Conservation (phyloP, 805 yeast species). For the Wickerhamomyces tratensis region DNA sequence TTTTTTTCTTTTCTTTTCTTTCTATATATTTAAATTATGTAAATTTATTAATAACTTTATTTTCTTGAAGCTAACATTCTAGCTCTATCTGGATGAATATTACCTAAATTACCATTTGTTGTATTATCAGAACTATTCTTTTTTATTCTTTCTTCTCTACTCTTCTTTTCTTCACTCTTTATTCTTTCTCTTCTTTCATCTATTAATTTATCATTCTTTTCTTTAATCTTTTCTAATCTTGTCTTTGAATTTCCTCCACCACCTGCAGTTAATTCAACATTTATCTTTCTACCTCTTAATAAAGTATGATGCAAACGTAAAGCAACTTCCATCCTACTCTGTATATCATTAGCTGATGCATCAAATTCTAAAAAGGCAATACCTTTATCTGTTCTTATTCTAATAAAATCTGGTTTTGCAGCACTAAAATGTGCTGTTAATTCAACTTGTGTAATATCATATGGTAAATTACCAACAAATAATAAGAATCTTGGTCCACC, state of each 20-base stretch:
- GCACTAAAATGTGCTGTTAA: conserved; percentile 64
- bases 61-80: conserved; percentile 28
- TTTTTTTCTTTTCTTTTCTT: too few species aligned
- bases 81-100: conserved; percentile 60
- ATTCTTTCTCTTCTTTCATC: conserved; percentile 60
- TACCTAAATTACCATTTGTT: conserved; percentile 6
- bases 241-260: conserved; percentile 88
- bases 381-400: conserved; percentile 79
- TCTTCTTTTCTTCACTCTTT: conserved; percentile 33
- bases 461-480: conserved; percentile 88
- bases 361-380: conserved; percentile 87
- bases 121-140: background rate
- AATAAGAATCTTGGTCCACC: conserved; percentile 61
- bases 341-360: conserved; percentile 45
- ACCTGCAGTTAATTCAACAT: conserved; percentile 95
- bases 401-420: conserved; percentile 61
- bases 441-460: conserved; percentile 51
- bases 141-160: conserved; percentile 22
- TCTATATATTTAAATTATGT: background rate
- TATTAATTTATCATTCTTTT: conserved; percentile 67
- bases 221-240: conserved; percentile 59
- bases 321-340: conserved; percentile 76
- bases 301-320: conserved; percentile 72
- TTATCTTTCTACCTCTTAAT: conserved; percentile 67
- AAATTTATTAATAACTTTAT: too few species aligned